A percentile compares a stretch with the other conserved stretches of the same genome.
These are phyloP conservation scores for Delitschia confertaspora DNA, from an alignment of 495 filamentous ascomycete genomes.

Conservation along the genomic window DNA sequence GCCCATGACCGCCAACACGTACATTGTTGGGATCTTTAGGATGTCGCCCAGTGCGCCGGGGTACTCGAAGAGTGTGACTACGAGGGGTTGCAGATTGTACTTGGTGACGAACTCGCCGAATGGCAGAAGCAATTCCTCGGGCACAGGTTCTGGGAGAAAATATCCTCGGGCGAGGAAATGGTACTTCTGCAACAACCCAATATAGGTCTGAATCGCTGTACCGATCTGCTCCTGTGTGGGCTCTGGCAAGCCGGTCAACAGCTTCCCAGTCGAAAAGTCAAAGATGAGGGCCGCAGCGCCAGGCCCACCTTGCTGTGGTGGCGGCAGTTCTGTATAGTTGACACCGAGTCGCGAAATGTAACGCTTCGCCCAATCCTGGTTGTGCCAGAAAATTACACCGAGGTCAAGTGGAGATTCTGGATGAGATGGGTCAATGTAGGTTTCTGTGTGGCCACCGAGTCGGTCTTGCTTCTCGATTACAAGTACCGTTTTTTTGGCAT, in stretches of 20 bases:
- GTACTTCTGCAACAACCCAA: no score
- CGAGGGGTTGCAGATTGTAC: conserved; percentile 33
- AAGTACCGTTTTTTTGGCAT: conserved; percentile 37
- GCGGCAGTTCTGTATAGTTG: conserved; percentile 10
- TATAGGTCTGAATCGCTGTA: no score
- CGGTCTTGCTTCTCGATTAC: conserved; percentile 38
- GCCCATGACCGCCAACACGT: conserved; percentile 25
- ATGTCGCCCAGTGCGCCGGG: conserved; percentile 38
- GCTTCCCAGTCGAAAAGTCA: no score
- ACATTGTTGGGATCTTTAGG: conserved; percentile 32
- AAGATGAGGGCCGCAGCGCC: no score
- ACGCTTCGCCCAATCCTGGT: conserved; percentile 33
- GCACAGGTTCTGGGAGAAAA: conserved; percentile 38
- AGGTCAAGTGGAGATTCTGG: conserved; percentile 38
- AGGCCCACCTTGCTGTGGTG: conserved; percentile 1
- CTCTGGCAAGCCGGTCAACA: no score
- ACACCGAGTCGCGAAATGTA: conserved; percentile 38
- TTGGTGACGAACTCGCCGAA: conserved; percentile 40
- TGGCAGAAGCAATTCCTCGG: conserved; percentile 37
- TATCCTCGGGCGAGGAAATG: conserved; percentile 35
- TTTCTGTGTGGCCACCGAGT: conserved; percentile 41
- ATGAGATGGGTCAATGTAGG: conserved; percentile 40
- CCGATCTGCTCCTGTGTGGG: no score
- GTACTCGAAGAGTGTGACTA: conserved; percentile 27
- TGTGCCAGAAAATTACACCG: conserved; percentile 38